Evolutionary conservation across 192 early-diverging fungal genomes (phyloP), one percentile per base, ranked within the genome.

Genomic region (Coemansia furcata): DNA sequence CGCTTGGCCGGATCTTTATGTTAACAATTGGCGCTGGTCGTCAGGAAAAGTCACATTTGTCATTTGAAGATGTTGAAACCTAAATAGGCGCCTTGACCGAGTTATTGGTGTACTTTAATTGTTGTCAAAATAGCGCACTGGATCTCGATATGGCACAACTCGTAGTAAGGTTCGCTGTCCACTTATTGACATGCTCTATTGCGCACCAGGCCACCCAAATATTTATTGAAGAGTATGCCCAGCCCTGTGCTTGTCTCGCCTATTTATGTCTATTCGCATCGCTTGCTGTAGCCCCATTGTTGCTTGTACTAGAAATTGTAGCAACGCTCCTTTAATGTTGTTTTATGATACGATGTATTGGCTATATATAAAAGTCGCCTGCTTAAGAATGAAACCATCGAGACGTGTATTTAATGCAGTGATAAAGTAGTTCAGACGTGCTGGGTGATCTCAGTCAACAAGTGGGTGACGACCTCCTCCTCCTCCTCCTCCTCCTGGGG

Each of bases 61-160:
- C 77, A 1, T 70, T 78, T 59, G 46, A 40, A 15, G 15, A 38
- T 9, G 26, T 46, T 4, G 60, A 60, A 11, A 11, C 58, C 3
- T 11, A 19, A 2, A 10, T 7, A 15, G 54, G 17, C 4, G 7
- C 32, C 6, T 7, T 57, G 54, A 1, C 4, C 0, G 19, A 58
- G 7, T 37, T 32, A 6, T 15, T 68, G 46, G 55, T 14, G 0
- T 30, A 15, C 29, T 80, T 80, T 30, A 80, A 75, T 42, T 30
- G 8, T 2, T 50, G n/a, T 35, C 59, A 75, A 0, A 73, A 68
- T 32, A 66, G 64, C 7, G 68, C 68, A 1, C 32, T 63, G 8
- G 72, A 80, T 15, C 32, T 80, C 17, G 72, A 80, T 43, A 62
- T 75, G 4, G 15, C 65, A 1, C 65, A 73, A 0, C 50, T 80